Evolutionary conservation across 1,139 yeast species (phyloP), one percentile per base, ranked within the genome.

Genomic region (Pichia kudriavzevii): DNA sequence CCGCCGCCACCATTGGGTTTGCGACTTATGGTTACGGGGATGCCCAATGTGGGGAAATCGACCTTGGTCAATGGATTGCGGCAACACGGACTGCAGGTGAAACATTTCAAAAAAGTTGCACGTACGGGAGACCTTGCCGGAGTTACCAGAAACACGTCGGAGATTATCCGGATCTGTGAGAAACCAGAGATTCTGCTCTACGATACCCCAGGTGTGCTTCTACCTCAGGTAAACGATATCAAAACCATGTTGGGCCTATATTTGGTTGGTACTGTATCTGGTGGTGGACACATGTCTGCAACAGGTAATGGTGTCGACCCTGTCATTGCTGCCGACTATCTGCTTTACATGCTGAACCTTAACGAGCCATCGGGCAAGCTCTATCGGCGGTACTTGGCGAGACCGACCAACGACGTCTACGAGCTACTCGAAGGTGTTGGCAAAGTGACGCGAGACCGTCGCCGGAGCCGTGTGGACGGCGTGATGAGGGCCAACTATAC

Each of bases 31-130:
- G 75, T 91, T 32, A 77, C 82, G 9, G 98, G 98, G 0, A 83
- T 91, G 94, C 98, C 98, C 1, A 91, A 91, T 55, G 95, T 87
- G n/a, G 98, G 98, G 1, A 91, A 91, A 56, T 83, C 95, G n/a
- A 81, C 57, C 0, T 60, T 91, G 38, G 79, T 88, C 10, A 91
- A 91, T 53, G 68, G 80, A 0, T 60, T 91, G 34, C 61, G 96
- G 38, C 64, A 65, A 16, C 71, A 70, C 2, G 84, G 85, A 2
- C 56, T 64, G 36, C 26, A 33, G 15, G 10, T 23, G 6, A 25
- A 31, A 8, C 21, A 22, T 6, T 33, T 41, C 5, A 44, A 32
- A 21, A 81, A 81, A 50, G 97, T 84, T 2, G 96, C 95, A 0
- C 61, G 62, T 36, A 85, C 95, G 0, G 95, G 96, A 0, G 81